Percentiles rank a stretch among this genome's conserved stretches.
Evolutionary conservation across 2,329 filamentous ascomycete genomes (phyloP).

Genomic region (Aureobasidium lini): DNA sequence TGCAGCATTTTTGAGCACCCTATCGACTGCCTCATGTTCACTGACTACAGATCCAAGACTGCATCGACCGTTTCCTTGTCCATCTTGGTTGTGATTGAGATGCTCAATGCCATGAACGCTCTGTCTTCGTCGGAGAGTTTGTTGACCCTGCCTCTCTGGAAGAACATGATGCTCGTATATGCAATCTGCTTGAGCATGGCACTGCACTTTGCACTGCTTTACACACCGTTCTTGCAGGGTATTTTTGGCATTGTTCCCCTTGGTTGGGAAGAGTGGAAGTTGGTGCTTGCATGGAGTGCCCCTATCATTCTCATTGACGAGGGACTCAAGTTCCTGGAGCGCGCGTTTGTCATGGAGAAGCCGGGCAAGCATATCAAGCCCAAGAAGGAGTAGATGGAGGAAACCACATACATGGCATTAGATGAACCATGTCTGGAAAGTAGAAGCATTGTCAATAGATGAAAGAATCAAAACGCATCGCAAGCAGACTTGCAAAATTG

Average conservation of each 20-base stretch:
- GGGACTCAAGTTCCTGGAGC: constrained; percentile 68
- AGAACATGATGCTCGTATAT: constrained; percentile 97
- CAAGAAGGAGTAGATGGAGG: constrained; percentile 14
- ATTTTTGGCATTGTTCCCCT: constrained; percentile 89
- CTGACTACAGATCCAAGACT: constrained; percentile 74
- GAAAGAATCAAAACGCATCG: neutral
- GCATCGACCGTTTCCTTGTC: constrained; percentile 91
- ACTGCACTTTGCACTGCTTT: constrained; percentile 88
- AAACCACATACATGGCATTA: neutral
- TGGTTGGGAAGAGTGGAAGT: constrained; percentile 82
- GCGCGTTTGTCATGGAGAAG: constrained; percentile 29
- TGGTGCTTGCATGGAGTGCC: constrained; percentile 77
- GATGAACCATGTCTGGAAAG: neutral
- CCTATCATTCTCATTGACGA: constrained; percentile 89
- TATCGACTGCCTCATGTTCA: constrained; percentile 89
- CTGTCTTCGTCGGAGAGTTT: constrained; percentile 92
- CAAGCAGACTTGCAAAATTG: neutral
- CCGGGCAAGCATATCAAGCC: constrained; percentile 11
- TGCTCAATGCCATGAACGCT: constrained; percentile 99
- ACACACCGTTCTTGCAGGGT: constrained; percentile 78
- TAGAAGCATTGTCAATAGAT: neutral
- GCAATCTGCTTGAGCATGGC: constrained; percentile 90
- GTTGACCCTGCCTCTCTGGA: constrained; percentile 88
- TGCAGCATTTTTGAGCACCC: constrained; percentile 80
- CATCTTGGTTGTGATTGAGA: constrained; percentile 91